Conservation (phyloP, 768 basidiomycete genomes). For the Neoboletus magnificus region DNA sequence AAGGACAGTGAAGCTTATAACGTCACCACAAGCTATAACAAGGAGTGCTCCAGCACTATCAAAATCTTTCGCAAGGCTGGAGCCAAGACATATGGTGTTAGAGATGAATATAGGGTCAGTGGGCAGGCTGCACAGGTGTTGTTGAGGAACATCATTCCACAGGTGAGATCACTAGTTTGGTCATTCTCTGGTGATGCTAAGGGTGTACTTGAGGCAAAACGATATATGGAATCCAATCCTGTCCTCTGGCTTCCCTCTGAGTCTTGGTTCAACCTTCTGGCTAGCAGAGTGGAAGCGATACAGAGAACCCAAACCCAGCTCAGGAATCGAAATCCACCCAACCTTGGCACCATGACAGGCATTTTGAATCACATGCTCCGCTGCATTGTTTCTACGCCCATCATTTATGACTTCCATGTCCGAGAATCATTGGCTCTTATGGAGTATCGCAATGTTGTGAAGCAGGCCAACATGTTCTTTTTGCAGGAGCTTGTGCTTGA, state of each 20-base stretch:
- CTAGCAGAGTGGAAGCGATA: background rate
- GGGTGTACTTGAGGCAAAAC: background rate
- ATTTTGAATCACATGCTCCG: too few species aligned
- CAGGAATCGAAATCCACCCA: rapidly evolving
- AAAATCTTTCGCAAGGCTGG: background rate
- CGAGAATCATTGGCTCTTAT: too few species aligned
- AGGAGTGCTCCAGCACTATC: too few species aligned
- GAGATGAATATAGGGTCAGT: conserved; percentile 4
- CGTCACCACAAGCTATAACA: too few species aligned
- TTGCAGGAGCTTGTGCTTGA: too few species aligned
- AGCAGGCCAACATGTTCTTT: too few species aligned
- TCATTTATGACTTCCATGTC: conserved; percentile 5
- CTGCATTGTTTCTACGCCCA: background rate
- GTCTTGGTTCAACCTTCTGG: background rate
- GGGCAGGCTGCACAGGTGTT: conserved; percentile 3
- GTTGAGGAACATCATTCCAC: background rate
- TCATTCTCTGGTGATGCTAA: background rate
- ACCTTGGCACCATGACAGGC: too few species aligned
- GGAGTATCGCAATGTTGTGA: too few species aligned
- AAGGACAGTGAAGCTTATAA: too few species aligned
- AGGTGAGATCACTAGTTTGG: background rate
- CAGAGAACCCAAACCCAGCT: conserved; percentile 1
- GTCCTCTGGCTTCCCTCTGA: conserved; percentile 4
- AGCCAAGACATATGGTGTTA: background rate
- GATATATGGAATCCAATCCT: background rate